Evolutionary conservation across 2,329 filamentous ascomycete genomes (phyloP).

Genomic region (Nemania bipapillata): DNA sequence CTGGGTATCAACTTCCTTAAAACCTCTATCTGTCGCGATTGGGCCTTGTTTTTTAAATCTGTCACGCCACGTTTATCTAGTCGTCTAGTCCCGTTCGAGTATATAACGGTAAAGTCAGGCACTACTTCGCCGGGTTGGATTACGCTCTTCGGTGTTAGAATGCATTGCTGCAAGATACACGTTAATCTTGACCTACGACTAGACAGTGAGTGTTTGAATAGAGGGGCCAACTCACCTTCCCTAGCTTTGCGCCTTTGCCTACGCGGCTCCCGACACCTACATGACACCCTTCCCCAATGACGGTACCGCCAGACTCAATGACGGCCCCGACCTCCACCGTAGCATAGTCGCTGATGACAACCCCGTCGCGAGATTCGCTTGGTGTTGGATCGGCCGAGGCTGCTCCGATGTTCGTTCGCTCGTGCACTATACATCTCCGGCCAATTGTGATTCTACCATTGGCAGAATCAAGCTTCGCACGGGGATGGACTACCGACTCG

Average conservation of each 20-base stretch:
- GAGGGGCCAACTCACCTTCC: slow-evolving; percentile 61
- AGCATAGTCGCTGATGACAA: slow-evolving; percentile 69
- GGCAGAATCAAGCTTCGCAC: slow-evolving; percentile 79
- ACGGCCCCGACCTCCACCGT: slow-evolving; percentile 69
- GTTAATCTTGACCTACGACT: neutral
- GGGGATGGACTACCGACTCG: slow-evolving; percentile 86
- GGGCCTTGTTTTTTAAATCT: slow-evolving; percentile 70
- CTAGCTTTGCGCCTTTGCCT: slow-evolving; percentile 69
- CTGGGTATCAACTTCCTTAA: slow-evolving; percentile 73
- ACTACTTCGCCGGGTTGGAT: slow-evolving; percentile 68
- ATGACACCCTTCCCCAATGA: slow-evolving; percentile 69
- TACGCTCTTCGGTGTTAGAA: slow-evolving; percentile 72
- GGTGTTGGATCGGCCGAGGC: slow-evolving; percentile 48
- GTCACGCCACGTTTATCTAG: slow-evolving; percentile 69
- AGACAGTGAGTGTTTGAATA: neutral
- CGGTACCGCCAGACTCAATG: slow-evolving; percentile 71
- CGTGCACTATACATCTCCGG: slow-evolving; percentile 82
- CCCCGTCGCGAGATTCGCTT: slow-evolving; percentile 57
- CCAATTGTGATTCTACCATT: slow-evolving; percentile 83
- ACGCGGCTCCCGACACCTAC: slow-evolving; percentile 70
- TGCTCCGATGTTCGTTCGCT: slow-evolving; percentile 69
- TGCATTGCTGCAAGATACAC: slow-evolving; percentile 67
- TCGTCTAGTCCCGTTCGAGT: slow-evolving; percentile 69
- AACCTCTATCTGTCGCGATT: slow-evolving; percentile 75
- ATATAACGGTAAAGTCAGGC: slow-evolving; percentile 75